Evolutionary conservation across 202 grass and related monocot genomes (phyloP), one percentile per base, ranked within the genome.

Genomic region (Elaeis oleifera): DNA sequence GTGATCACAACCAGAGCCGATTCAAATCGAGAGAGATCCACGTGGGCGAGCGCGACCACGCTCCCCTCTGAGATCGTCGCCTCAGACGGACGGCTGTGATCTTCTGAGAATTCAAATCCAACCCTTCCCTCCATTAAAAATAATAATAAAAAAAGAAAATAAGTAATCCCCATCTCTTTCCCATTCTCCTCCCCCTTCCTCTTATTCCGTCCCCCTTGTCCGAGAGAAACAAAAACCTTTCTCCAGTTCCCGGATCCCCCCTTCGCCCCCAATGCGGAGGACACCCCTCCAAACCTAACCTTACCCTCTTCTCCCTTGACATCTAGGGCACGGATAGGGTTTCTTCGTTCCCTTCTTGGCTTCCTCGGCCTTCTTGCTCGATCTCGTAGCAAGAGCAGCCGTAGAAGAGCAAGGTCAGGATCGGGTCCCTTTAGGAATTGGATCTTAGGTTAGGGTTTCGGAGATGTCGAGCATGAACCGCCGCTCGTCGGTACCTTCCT

Each of bases 381-480:
- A 19, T 16, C 65, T 56, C n/a, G 65, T 16, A 20, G 52, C 27
- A 7, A 16, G 65, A 22, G 28, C 3, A 28, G 65, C 5, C n/a
- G 51, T 27, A 6, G 48, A 56, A 9, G 27, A 28, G 14, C 29
- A 18, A 20, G 4, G 28, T 39, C 36, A 39, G 36, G 36, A 11
- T 39, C 36, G 50, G 64, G 22, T 4, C 28, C 16, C 21, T 39
- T 64, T 6, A 1, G 14, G 62, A 5, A 0, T 64, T 64, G 28
- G 28, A 31, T 31, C 36, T 27, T 79, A 73, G 69, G 69, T 49
- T 62, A 69, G 31, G 56, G 66, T 50, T 49, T 44, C 9, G 36
- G 9, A 44, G 39, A 67, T 58, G 55, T 53, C 58, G 58, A 72
- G 78, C 65, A 63, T 55, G 31, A 75, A 50, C 63, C 72, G 65